Conservation (phyloP, 2,329 filamentous ascomycete genomes). For the Scortechinia acanthostroma region DNA sequence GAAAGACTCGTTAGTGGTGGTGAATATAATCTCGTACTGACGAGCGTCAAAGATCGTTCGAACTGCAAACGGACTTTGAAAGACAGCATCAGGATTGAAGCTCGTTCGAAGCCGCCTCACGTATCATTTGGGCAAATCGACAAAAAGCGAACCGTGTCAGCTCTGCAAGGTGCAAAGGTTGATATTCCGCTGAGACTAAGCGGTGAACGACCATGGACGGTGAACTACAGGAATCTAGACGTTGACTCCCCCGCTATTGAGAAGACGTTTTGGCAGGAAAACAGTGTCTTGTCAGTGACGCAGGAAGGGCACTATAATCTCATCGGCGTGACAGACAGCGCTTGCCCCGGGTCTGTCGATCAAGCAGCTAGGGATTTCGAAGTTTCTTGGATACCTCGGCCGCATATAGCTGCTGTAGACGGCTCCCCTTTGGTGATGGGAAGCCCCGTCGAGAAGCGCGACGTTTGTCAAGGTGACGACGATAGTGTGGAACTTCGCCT, state of each 20-base stretch:
- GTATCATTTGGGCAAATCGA: constrained; percentile 81
- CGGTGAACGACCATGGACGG: constrained; percentile 76
- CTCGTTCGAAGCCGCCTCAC: constrained; percentile 80
- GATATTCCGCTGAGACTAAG: constrained; percentile 77
- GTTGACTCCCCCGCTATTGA: constrained; percentile 30
- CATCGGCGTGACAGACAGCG: constrained; percentile 66
- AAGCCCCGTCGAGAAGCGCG: constrained; percentile 61
- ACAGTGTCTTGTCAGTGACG: constrained; percentile 62
- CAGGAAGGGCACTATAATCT: constrained; percentile 74
- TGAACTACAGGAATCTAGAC: constrained; percentile 68
- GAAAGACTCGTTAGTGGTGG: constrained; percentile 71
- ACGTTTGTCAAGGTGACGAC: constrained; percentile 90
- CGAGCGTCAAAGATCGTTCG: constrained; percentile 77
- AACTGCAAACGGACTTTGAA: constrained; percentile 82
- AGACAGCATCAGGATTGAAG: constrained; percentile 76
- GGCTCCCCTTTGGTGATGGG: constrained; percentile 42
- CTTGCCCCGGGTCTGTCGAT: constrained; percentile 78
- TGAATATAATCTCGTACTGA: constrained; percentile 81
- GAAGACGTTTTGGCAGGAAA: constrained; percentile 29
- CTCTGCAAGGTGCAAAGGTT: constrained; percentile 69
- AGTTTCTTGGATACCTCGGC: constrained; percentile 79
- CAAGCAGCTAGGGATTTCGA: constrained; percentile 67
- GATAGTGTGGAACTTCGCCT: constrained; percentile 79
- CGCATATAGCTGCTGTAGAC: constrained; percentile 60
- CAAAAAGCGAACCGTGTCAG: constrained; percentile 66